These are phyloP conservation scores for Phytophthora litchii DNA, from an alignment of 352 stramenopile species.

Conservation along the genomic window DNA sequence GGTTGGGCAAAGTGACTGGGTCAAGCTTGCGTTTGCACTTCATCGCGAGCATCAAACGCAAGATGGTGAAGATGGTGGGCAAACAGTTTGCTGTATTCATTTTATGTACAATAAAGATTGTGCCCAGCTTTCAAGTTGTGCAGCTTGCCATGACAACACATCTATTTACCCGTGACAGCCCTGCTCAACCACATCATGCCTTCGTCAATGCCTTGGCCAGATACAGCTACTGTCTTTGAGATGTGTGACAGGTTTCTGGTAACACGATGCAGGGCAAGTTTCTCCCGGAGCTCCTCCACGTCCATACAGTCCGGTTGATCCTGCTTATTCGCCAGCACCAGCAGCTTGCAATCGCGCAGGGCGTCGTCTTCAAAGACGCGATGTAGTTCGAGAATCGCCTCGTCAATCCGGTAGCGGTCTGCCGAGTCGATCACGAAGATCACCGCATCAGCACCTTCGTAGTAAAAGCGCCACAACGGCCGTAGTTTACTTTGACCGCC, in stretches of 20 bases:
- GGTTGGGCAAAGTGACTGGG: constrained; percentile 3
- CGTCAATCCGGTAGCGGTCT: constrained; percentile 56
- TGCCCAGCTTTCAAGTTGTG: constrained; percentile 12
- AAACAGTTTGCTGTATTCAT: constrained; percentile 28
- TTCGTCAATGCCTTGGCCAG: constrained; percentile 49
- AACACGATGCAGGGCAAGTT: constrained; percentile 36
- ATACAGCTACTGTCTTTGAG: constrained; percentile 33
- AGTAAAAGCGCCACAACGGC: constrained; percentile 80
- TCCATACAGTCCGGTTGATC: constrained; percentile 39
- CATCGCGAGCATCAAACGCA: constrained; percentile 16
- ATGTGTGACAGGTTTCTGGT: constrained; percentile 44
- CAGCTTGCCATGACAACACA: constrained; percentile 6
- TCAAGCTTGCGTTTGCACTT: constrained; percentile 28
- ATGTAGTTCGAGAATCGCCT: constrained; percentile 47
- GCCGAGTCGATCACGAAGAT: constrained; percentile 86
- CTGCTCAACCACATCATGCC: constrained; percentile 52
- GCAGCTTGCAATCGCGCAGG: constrained; percentile 40
- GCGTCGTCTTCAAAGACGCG: constrained; percentile 47
- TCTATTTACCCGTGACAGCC: constrained; percentile 26
- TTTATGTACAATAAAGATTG: constrained; percentile 24
- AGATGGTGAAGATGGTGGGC: constrained; percentile 36
- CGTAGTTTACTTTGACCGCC: constrained; percentile 76
- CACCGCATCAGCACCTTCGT: constrained; percentile 59
- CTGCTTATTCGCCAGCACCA: constrained; percentile 58
- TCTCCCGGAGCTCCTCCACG: constrained; percentile 32